phyloP scores from a whole-genome alignment of 106 monocot genomes.

The Allium cepa region DNA sequence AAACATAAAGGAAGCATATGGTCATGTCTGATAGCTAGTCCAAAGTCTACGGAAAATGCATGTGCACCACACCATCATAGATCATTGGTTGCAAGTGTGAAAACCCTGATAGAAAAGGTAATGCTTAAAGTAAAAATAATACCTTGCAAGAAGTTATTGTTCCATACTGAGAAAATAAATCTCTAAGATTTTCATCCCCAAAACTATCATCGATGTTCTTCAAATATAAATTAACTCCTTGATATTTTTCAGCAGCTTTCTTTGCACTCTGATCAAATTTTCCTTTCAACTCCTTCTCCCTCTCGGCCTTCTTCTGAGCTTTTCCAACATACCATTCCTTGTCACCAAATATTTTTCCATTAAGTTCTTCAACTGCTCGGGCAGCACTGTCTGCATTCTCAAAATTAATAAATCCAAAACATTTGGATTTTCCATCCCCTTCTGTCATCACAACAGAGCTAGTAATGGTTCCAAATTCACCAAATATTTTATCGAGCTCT shows the following conservation, averaged over 20 bases:
- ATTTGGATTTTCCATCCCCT: slow-evolving; percentile 77
- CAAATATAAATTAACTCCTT: slow-evolving; percentile 71
- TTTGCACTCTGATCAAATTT: slow-evolving; percentile 58
- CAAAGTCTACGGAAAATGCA: too few species aligned
- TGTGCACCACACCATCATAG: too few species aligned
- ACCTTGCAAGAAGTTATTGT: slow-evolving; percentile 92
- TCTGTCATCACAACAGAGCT: slow-evolving; percentile 84
- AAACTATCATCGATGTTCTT: slow-evolving; percentile 83
- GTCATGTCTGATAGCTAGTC: too few species aligned
- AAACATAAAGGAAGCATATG: too few species aligned
- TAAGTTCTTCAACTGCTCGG: slow-evolving; percentile 60
- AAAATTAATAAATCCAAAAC: slow-evolving; percentile 97
- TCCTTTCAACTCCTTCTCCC: slow-evolving; percentile 69
- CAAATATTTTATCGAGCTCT: slow-evolving; percentile 53
- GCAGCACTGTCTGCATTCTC: slow-evolving; percentile 81
- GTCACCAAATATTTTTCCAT: slow-evolving; percentile 79
- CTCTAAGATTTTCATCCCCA: slow-evolving; percentile 67
- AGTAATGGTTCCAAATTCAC: slow-evolving; percentile 64
- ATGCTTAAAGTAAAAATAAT: background rate
- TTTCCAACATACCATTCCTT: slow-evolving; percentile 95
- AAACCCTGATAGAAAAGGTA: too few species aligned
- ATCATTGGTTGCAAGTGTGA: too few species aligned
- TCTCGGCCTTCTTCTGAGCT: slow-evolving; percentile 88
- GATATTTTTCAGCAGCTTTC: slow-evolving; percentile 51
- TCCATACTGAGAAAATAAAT: slow-evolving; percentile 64